Conservation (phyloP, 805 yeast species). For the Wickerhamiella brachini region DNA sequence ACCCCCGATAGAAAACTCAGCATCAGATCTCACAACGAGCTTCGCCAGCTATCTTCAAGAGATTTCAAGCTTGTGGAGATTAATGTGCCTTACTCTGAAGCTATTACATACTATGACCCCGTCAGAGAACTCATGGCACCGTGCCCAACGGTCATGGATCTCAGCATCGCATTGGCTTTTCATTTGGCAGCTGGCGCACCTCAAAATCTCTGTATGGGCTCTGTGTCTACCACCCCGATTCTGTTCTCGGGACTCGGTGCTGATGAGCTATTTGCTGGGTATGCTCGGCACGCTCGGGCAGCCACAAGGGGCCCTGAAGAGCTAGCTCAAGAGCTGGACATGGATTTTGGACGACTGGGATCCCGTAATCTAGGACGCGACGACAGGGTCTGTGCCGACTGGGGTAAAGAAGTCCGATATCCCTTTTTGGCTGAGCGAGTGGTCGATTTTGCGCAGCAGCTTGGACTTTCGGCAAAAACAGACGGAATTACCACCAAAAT, state of each 20-base stretch:
- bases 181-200: slow-evolving; percentile 55
- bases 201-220: slow-evolving; percentile 27
- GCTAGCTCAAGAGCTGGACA: slow-evolving; percentile 44
- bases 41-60: slow-evolving; percentile 34
- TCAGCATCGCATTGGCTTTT: slow-evolving; percentile 90
- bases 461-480: slow-evolving; percentile 28
- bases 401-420: slow-evolving; percentile 85
- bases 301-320: slow-evolving; percentile 27
- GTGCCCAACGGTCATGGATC: slow-evolving; percentile 82
- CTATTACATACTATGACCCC: slow-evolving; percentile 33
- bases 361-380: slow-evolving; percentile 79
- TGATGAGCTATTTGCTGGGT: slow-evolving; percentile 93
- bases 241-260: slow-evolving; percentile 91
- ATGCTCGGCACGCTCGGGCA: slow-evolving; percentile 54
- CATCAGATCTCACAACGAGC: slow-evolving; percentile 40
- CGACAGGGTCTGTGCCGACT: slow-evolving; percentile 69
- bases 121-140: slow-evolving; percentile 70
- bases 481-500: slow-evolving; percentile 27
- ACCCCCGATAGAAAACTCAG: slow-evolving; percentile 83
- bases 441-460: slow-evolving; percentile 27
- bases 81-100: slow-evolving; percentile 58
- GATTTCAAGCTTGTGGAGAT: slow-evolving; percentile 43
- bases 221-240: slow-evolving; percentile 50
- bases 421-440: slow-evolving; percentile 65
- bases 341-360: slow-evolving; percentile 63